Conservation (phyloP, 164 flowering plant species). For the Paratinospora sagittata region DNA sequence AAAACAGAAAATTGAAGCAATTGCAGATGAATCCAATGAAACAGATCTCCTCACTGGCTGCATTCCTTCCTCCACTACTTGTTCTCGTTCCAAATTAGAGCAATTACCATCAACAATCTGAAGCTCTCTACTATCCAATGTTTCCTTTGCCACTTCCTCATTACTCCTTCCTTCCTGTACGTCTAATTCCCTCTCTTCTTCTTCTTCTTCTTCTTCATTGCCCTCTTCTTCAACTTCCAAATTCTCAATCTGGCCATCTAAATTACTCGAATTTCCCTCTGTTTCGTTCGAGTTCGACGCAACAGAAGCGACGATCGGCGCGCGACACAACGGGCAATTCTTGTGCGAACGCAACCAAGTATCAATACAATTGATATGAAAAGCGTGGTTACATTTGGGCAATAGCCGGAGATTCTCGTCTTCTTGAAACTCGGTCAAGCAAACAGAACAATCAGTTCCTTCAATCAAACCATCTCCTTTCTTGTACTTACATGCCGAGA, state of each 20-base stretch:
- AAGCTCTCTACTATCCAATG: no score
- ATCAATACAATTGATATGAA: constrained; percentile 63
- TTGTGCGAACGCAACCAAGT: constrained; percentile 66
- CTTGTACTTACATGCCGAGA: no score
- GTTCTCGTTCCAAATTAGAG: no score
- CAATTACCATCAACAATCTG: no score
- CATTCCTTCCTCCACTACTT: no score
- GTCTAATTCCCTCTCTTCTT: constrained; percentile 14
- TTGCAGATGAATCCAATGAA: constrained; percentile 58
- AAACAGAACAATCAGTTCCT: constrained; percentile 63
- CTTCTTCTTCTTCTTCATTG: no score
- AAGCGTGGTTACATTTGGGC: constrained; percentile 75
- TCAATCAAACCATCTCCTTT: constrained; percentile 42
- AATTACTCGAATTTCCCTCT: no score
- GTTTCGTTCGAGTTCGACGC: no score
- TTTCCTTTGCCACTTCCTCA: constrained; percentile 14
- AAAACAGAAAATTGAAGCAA: no score
- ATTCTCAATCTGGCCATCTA: no score
- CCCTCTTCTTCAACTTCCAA: no score
- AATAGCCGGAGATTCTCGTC: constrained; percentile 48
- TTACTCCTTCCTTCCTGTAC: constrained; percentile 3
- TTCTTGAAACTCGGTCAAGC: constrained; percentile 52
- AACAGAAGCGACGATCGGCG: no score
- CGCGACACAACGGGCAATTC: constrained; percentile 66
- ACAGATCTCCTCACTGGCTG: constrained; percentile 44